Percentiles rank a stretch among this genome's conserved stretches.
Evolutionary conservation across 208 protist genomes (phyloP).

Genomic region (Trypanosoma boissoni): DNA sequence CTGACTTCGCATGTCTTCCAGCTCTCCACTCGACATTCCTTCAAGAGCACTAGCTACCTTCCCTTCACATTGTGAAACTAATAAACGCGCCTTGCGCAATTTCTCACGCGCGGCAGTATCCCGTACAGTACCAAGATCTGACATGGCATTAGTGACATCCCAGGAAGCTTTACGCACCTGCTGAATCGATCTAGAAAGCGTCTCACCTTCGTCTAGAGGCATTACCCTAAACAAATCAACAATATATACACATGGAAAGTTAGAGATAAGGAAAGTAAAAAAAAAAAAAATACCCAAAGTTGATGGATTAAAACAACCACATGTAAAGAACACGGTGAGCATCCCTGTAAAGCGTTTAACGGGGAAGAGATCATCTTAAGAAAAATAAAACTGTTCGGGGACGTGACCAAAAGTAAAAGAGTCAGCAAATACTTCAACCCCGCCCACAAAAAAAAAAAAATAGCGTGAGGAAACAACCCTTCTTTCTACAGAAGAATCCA

Average conservation of each 20-base stretch:
- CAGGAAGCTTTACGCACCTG: constrained; percentile 45
- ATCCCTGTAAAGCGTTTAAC: no score
- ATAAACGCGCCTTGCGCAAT: constrained; percentile 40
- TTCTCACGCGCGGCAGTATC: constrained; percentile 59
- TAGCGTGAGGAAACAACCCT: neutral
- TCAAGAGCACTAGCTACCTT: constrained; percentile 26
- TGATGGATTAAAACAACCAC: neutral
- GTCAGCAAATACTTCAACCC: neutral
- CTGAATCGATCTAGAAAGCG: constrained; percentile 47
- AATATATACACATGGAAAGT: neutral
- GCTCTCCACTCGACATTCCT: constrained; percentile 7
- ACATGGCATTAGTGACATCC: constrained; percentile 43
- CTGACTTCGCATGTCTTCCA: constrained; percentile 34
- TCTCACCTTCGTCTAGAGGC: constrained; percentile 57
- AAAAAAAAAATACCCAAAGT: neutral
- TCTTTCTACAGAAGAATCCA: neutral
- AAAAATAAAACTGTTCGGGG: constrained; percentile 1
- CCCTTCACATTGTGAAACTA: constrained; percentile 46
- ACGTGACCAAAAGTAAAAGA: neutral
- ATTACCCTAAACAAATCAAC: constrained; percentile 20
- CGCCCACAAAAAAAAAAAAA: neutral
- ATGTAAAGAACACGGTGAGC: no score
- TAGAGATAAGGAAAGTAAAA: neutral
- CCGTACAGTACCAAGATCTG: constrained; percentile 51
- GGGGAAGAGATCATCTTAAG: neutral